A percentile compares a stretch with the other conserved stretches of the same genome.
phyloP scores from a whole-genome alignment of 2,329 filamentous ascomycete genomes.

The Colletotrichum sp. region DNA sequence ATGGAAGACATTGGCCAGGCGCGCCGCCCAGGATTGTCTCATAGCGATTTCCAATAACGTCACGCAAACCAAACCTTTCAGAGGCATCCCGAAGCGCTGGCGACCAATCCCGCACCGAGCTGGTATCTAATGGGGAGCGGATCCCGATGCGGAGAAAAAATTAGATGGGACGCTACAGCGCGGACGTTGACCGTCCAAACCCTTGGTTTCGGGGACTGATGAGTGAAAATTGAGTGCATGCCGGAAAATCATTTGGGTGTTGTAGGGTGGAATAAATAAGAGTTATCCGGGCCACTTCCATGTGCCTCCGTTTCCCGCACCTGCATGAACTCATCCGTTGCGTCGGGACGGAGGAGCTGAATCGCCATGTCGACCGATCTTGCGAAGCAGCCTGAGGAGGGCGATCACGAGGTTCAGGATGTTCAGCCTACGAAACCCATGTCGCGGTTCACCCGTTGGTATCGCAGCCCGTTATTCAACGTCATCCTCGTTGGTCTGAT shows the following conservation, averaged over 20 bases:
- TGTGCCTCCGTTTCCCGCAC: neutral
- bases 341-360: neutral
- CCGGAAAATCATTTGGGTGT: neutral
- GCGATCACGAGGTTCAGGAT: constrained; percentile 2
- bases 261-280: neutral
- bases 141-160: neutral
- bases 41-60: constrained; percentile 4
- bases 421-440: constrained; percentile 24
- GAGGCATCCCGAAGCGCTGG: neutral
- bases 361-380: constrained; percentile 10
- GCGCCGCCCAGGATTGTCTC: neutral
- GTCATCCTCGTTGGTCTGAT: constrained; percentile 48
- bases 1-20: neutral
- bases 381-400: constrained; percentile 6
- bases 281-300: neutral
- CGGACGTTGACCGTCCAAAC: neutral
- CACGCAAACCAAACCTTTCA: neutral
- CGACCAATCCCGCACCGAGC: neutral
- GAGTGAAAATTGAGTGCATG: neutral
- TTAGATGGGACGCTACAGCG: neutral
- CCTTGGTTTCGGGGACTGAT: neutral
- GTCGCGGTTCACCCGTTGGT: constrained; percentile 37
- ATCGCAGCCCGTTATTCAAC: constrained; percentile 51
- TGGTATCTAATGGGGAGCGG: neutral
- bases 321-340: neutral